Evolutionary conservation across 1,139 yeast species (phyloP).

Genomic region (Candida sojae): DNA sequence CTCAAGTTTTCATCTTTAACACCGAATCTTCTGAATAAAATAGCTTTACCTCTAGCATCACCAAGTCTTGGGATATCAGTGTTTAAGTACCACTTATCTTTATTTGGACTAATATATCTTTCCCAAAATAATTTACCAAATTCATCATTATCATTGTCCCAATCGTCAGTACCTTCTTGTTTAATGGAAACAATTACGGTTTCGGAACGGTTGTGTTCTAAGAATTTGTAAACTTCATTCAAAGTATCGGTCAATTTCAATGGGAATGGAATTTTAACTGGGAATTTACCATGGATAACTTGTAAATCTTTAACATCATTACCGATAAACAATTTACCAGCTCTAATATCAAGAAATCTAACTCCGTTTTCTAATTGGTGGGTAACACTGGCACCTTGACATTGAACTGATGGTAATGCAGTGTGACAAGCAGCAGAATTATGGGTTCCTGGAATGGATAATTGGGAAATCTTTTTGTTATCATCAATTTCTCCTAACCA

Average conservation of each 20-base stretch:
- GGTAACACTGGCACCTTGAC: conserved; percentile 65
- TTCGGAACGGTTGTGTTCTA: conserved; percentile 56
- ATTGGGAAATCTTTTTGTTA: conserved; percentile 49
- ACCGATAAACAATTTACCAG: conserved; percentile 59
- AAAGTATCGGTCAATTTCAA: conserved; percentile 48
- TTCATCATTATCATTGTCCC: conserved; percentile 66
- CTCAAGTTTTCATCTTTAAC: conserved; percentile 48
- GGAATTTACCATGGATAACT: conserved; percentile 79
- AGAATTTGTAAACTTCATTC: conserved; percentile 60
- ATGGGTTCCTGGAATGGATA: conserved; percentile 81
- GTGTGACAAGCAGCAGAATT: conserved; percentile 74
- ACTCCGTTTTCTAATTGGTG: conserved; percentile 73
- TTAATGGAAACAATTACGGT: conserved; percentile 68
- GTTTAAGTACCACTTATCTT: conserved; percentile 65
- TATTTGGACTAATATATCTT: conserved; percentile 49
- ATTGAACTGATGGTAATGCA: conserved; percentile 76
- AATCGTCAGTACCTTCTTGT: conserved; percentile 70
- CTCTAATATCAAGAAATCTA: conserved; percentile 69
- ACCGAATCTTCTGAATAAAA: conserved; percentile 73
- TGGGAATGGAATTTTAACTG: conserved; percentile 66
- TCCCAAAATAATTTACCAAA: conserved; percentile 68
- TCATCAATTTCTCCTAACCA: conserved; percentile 64
- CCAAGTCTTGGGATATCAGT: conserved; percentile 58
- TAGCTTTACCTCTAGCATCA: conserved; percentile 66
- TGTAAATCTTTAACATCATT: conserved; percentile 48